phyloP scores from a whole-genome alignment of 305 asterid genomes.

The Fraxinus ornus region DNA sequence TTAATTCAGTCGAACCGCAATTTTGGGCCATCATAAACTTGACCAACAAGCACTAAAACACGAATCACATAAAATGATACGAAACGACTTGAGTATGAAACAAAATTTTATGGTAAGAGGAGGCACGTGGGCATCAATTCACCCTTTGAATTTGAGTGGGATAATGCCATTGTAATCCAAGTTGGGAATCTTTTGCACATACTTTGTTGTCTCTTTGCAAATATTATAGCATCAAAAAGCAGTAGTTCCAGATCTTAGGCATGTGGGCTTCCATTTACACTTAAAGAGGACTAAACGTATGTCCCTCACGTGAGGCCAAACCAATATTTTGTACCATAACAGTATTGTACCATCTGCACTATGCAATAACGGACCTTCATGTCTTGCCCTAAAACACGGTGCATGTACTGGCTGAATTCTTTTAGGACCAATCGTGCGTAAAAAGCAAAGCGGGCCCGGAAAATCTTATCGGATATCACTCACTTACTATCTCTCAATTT shows the following conservation, averaged over 20 bases:
- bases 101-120: background rate
- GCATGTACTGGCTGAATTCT: background rate
- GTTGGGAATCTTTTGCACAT: background rate
- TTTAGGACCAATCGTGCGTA: background rate
- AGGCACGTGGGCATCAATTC: background rate
- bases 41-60: background rate
- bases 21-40: background rate
- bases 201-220: background rate
- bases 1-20: background rate
- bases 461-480: background rate
- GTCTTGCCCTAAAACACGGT: background rate
- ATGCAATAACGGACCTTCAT: background rate
- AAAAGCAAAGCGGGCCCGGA: background rate
- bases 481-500: background rate
- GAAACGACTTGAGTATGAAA: background rate
- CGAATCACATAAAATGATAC: background rate
- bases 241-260: conserved; percentile 5
- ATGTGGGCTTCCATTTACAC: conserved; percentile 5
- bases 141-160: background rate
- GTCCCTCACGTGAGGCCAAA: conserved; percentile 5
- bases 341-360: background rate
- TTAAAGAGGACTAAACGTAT: background rate
- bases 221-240: conserved; percentile 1
- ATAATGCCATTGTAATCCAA: background rate
- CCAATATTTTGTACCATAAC: background rate